Percentiles rank a stretch among this genome's conserved stretches.
Conservation (phyloP, 805 yeast genomes). For the Spathaspora passalidarum region DNA sequence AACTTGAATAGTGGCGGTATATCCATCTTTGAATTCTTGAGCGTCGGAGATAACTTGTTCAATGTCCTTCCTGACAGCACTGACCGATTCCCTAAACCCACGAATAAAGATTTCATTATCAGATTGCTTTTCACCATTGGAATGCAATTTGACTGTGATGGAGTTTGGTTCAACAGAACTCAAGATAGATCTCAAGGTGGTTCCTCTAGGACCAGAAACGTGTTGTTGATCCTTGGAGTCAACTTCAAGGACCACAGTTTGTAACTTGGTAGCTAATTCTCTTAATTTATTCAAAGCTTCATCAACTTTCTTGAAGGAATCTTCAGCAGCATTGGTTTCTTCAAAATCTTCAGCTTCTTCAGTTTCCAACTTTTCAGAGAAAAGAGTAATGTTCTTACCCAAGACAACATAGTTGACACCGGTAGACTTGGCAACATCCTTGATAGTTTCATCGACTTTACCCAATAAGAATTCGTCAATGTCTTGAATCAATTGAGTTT, state of each 20-base stretch:
- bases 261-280: constrained; percentile 52
- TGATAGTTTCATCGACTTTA: constrained; percentile 42
- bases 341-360: constrained; percentile 29
- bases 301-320: constrained; percentile 53
- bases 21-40: constrained; percentile 46
- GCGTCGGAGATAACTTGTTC: constrained; percentile 54
- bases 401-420: constrained; percentile 60
- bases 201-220: constrained; percentile 53
- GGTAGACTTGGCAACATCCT: constrained; percentile 39
- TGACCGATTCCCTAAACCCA: constrained; percentile 68
- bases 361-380: constrained; percentile 45
- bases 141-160: constrained; percentile 47
- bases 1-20: constrained; percentile 49
- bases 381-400: constrained; percentile 52
- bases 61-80: constrained; percentile 50
- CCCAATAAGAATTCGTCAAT: constrained; percentile 60
- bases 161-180: constrained; percentile 36
- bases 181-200: constrained; percentile 51
- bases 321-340: constrained; percentile 64
- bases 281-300: constrained; percentile 56
- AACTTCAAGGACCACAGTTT: constrained; percentile 49
- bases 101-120: constrained; percentile 58
- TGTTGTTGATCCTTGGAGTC: constrained; percentile 54
- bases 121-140: constrained; percentile 32
- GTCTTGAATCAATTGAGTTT: constrained; percentile 56